Percentiles rank a stretch among this genome's conserved stretches.
Conservation (phyloP, 2,329 filamentous ascomycete species). For the Magnaporthales sp. region DNA sequence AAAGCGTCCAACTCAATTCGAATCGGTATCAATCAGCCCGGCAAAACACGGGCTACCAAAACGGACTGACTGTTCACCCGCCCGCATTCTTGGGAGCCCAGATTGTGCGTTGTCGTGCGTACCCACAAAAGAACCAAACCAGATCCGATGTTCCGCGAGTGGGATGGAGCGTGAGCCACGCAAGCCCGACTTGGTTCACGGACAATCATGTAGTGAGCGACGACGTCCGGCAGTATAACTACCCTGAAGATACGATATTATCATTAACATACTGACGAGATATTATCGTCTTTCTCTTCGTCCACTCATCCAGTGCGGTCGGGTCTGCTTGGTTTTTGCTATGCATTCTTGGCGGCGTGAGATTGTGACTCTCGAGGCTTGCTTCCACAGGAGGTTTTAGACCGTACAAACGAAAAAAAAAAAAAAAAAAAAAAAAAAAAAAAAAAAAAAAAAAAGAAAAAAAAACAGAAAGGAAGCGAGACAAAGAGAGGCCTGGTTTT, state of each 20-base stretch:
- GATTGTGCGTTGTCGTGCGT: background rate
- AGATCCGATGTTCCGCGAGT: background rate
- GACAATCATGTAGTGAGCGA: background rate
- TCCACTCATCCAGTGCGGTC: background rate
- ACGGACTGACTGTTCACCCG: too few species aligned
- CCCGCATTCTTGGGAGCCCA: background rate
- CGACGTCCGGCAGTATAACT: background rate
- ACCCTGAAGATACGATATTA: background rate
- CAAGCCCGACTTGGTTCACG: background rate
- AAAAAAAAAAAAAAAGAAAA: too few species aligned
- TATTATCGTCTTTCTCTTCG: background rate
- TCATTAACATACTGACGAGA: background rate
- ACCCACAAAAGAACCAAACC: background rate
- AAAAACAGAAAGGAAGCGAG: background rate
- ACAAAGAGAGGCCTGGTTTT: background rate
- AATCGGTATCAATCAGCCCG: background rate
- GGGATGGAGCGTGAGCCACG: background rate
- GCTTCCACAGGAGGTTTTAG: background rate
- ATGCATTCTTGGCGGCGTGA: background rate
- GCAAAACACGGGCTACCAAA: background rate
- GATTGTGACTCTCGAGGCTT: background rate
- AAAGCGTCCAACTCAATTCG: background rate
- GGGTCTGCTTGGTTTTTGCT: background rate
- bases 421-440: background rate
- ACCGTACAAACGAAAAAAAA: too few species aligned